Conservation (phyloP, 1,139 yeast species). For the Yamadazyma diospyri region DNA sequence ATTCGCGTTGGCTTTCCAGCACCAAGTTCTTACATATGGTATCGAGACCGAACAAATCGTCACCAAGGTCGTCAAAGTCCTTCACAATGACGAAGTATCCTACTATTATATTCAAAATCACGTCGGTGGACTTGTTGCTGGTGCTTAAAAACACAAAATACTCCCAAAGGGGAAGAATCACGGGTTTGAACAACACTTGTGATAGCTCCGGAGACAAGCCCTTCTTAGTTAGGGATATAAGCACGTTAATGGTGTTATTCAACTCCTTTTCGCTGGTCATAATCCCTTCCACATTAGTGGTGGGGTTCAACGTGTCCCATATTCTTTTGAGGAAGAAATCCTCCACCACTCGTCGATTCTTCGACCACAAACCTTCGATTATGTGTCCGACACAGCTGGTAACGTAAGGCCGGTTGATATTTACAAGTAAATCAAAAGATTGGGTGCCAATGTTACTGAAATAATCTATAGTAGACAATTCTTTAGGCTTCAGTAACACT, state of each 20-base stretch:
- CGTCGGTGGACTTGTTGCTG: conserved; percentile 36
- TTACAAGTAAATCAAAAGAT: conserved; percentile 51
- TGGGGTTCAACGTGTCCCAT: conserved; percentile 44
- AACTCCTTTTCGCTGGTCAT: conserved; percentile 1
- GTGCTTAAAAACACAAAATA: conserved; percentile 49
- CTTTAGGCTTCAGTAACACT: conserved; percentile 58
- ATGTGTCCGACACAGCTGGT: conserved; percentile 57
- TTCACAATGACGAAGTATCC: conserved; percentile 43
- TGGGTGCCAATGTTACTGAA: conserved; percentile 57
- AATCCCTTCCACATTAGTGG: conserved; percentile 2
- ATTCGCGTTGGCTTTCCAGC: conserved; percentile 39
- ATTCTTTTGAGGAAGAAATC: conserved; percentile 57
- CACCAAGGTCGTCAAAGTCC: conserved; percentile 17
- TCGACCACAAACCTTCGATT: conserved; percentile 49
- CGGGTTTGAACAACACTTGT: conserved; percentile 39
- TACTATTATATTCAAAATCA: conserved; percentile 45
- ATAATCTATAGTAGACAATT: conserved; percentile 45
- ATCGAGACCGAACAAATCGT: conserved; percentile 28
- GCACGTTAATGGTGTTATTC: conserved; percentile 49
- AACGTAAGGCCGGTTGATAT: conserved; percentile 60
- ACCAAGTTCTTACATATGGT: conserved; percentile 42
- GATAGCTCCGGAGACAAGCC: conserved; percentile 42
- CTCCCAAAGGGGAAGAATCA: conserved; percentile 57
- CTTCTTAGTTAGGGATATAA: conserved; percentile 58
- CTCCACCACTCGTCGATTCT: conserved; percentile 48